These are phyloP conservation scores for Xylariomycetidae sp. DNA, from an alignment of 2,329 filamentous ascomycete species.

Conservation along the genomic window DNA sequence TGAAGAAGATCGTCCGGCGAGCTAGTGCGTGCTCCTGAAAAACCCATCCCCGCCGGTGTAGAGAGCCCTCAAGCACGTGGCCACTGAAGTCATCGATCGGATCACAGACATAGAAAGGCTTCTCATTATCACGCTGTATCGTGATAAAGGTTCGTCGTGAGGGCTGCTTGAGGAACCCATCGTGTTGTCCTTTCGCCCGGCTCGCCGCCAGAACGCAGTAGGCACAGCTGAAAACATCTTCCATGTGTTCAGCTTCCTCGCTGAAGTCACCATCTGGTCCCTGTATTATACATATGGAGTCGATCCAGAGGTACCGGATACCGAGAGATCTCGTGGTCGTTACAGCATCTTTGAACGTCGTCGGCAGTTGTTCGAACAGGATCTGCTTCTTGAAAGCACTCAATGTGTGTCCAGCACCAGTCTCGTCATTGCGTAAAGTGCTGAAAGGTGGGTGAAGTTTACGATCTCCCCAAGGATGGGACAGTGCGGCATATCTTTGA, in stretches of 20 bases:
- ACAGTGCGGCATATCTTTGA: slow-evolving; percentile 13
- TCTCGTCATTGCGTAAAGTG: slow-evolving; percentile 1
- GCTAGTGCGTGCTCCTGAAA: slow-evolving; percentile 34
- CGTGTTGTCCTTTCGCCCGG: slow-evolving; percentile 5
- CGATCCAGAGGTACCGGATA: slow-evolving; percentile 13
- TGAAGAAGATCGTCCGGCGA: slow-evolving; percentile 33
- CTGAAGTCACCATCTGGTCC: slow-evolving; percentile 15
- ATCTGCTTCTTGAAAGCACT: slow-evolving; percentile 8
- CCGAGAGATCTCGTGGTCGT: slow-evolving; percentile 5
- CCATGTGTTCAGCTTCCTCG: slow-evolving; percentile 20
- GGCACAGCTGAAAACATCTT: slow-evolving; percentile 20
- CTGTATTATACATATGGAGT: slow-evolving; percentile 15
- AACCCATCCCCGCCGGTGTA: slow-evolving; percentile 35
- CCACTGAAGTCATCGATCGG: slow-evolving; percentile 28
- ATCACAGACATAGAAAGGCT: slow-evolving; percentile 22
- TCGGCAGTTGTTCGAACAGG: slow-evolving; percentile 2
- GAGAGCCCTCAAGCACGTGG: slow-evolving; percentile 24
- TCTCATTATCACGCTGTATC: slow-evolving; percentile 1
- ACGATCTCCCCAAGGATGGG: slow-evolving; percentile 17
- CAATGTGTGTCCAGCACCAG: slow-evolving; percentile 6
- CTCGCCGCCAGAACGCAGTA: slow-evolving; percentile 23
- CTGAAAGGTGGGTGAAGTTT: slow-evolving; percentile 3
- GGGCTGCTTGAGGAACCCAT: slow-evolving; percentile 18
- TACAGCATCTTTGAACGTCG: slow-evolving; percentile 13
- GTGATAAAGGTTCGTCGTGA: slow-evolving; percentile 2